Evolutionary conservation across 352 stramenopile genomes (phyloP).

Genomic region (Phytophthora nicotianae): DNA sequence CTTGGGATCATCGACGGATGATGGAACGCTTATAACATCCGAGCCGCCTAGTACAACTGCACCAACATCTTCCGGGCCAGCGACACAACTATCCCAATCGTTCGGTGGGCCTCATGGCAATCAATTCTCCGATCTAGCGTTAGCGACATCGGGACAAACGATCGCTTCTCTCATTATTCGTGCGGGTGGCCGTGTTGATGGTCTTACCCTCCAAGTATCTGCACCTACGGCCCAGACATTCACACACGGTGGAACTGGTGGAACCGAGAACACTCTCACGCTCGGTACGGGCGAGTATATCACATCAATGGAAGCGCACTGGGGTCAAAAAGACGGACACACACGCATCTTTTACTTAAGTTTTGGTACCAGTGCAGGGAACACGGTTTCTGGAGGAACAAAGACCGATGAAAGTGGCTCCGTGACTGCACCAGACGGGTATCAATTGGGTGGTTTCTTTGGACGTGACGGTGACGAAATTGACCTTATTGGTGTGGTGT

Average conservation of each 20-base stretch:
- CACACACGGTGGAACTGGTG: conserved; percentile 26
- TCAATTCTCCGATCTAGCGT: conserved; percentile 24
- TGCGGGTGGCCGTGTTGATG: conserved; percentile 15
- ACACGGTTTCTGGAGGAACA: conserved; percentile 19
- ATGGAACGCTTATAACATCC: too few relatives aligned
- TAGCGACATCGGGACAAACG: conserved; percentile 19
- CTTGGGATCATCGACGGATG: too few relatives aligned
- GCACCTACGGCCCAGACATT: conserved; percentile 17
- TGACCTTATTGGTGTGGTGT: conserved; percentile 25
- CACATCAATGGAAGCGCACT: conserved; percentile 31
- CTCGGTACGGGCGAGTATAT: conserved; percentile 20
- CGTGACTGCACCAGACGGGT: conserved; percentile 19
- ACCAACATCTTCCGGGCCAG: background rate
- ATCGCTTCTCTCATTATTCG: conserved; percentile 23
- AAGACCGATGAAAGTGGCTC: conserved; percentile 22
- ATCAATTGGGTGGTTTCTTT: conserved; percentile 30
- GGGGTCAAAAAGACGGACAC: conserved; percentile 27
- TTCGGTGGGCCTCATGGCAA: conserved; percentile 26
- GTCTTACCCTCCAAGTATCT: conserved; percentile 18
- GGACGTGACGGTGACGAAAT: conserved; percentile 32
- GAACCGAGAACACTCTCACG: conserved; percentile 16
- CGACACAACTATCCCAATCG: conserved; percentile 16
- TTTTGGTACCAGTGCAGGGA: conserved; percentile 21
- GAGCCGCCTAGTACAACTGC: background rate
- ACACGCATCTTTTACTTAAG: conserved; percentile 26